Percentiles rank a stretch among this genome's conserved stretches.
phyloP scores from a whole-genome alignment of 1,284 basidiomycete genomes.

The Ceratobasidium theobromae region DNA sequence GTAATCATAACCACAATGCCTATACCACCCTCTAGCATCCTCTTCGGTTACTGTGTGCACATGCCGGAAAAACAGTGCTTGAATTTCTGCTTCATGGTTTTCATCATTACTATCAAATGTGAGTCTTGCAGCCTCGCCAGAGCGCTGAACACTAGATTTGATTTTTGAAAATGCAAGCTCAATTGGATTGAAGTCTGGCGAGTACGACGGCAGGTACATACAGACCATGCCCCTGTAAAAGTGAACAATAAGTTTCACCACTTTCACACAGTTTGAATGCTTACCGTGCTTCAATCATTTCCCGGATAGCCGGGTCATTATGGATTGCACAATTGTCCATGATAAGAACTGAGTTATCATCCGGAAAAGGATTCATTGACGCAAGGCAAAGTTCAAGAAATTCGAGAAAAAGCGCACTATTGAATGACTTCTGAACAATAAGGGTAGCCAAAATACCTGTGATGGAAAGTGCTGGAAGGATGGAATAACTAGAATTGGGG shows the following conservation, averaged over 20 bases:
- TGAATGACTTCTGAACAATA: not conserved
- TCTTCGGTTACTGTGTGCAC: not conserved
- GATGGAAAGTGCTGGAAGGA: not conserved
- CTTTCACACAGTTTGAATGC: not conserved
- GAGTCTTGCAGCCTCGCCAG: not conserved
- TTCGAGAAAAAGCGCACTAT: not conserved
- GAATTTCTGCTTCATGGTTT: not conserved
- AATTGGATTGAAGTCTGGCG: conserved; percentile 1
- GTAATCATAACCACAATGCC: not conserved
- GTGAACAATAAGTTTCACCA: not conserved
- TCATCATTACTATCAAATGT: not conserved
- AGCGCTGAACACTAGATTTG: not conserved
- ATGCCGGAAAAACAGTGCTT: not conserved
- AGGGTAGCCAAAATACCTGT: not conserved
- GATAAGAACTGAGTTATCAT: not conserved
- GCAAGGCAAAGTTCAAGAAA: not conserved
- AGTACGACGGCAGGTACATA: not conserved
- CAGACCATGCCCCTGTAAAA: not conserved
- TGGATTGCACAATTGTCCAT: conserved; percentile 9
- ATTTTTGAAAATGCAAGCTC: not conserved
- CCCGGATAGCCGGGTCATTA: not conserved
- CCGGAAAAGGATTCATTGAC: not conserved
- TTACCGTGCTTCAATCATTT: not conserved
- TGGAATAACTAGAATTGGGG: not conserved
- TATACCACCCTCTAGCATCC: conserved; percentile 1